These are phyloP conservation scores for Ajuga chamaepitys DNA, from an alignment of 257 asterid species.

Conservation along the genomic window DNA sequence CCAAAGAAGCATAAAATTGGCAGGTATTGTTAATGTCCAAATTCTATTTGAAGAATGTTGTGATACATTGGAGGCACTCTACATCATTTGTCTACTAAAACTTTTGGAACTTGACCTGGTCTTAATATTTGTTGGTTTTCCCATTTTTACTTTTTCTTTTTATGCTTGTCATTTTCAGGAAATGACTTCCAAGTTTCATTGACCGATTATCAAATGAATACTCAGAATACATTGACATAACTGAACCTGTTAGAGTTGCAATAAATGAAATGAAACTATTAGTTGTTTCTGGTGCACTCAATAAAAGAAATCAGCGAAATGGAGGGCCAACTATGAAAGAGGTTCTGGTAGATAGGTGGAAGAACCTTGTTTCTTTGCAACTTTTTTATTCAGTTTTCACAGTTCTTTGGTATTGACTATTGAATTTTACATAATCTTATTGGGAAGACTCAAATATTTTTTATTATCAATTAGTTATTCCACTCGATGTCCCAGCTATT, in stretches of 20 bases:
- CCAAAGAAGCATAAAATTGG: conserved; percentile 53
- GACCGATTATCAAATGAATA: conserved; percentile 57
- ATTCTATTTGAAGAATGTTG: not conserved
- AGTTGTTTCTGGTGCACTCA: conserved; percentile 38
- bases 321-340: conserved; percentile 37
- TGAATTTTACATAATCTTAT: conserved; percentile 4
- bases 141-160: conserved; percentile 6
- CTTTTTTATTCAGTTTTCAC: not conserved
- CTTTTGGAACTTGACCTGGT: not conserved
- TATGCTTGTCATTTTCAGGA: conserved; percentile 46
- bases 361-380: not conserved
- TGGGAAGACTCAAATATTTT: not conserved
- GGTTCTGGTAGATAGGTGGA: conserved; percentile 45
- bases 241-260: conserved; percentile 76
- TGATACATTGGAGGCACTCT: not conserved
- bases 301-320: conserved; percentile 22
- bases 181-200: conserved; percentile 52
- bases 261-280: conserved; percentile 80
- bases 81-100: not conserved
- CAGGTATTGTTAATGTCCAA: conserved; percentile 43
- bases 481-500: conserved; percentile 29
- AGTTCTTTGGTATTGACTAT: conserved; percentile 16
- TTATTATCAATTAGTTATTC: not conserved
- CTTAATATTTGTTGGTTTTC: not conserved
- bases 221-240: conserved; percentile 55